Evolutionary conservation across 2,329 filamentous ascomycete genomes (phyloP).

Genomic region (Diaporthe nobilis): DNA sequence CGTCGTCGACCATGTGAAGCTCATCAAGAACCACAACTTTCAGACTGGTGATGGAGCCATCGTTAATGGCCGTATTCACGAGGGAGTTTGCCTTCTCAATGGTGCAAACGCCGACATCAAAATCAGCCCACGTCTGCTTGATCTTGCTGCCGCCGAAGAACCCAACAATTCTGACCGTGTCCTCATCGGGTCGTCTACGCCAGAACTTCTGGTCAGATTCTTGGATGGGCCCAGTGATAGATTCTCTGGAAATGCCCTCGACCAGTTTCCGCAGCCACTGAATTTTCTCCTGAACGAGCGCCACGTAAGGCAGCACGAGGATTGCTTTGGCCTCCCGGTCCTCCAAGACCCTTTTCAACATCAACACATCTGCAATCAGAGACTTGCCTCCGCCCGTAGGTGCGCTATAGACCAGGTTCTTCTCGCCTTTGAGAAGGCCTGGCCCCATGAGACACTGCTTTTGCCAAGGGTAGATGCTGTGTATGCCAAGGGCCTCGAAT

Average conservation of each 20-base stretch:
- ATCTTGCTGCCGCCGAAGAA: constrained; percentile 83
- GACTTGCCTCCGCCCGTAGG: constrained; percentile 86
- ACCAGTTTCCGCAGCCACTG: constrained; percentile 80
- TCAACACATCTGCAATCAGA: constrained; percentile 79
- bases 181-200: constrained; percentile 69
- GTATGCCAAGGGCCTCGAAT: constrained; percentile 76
- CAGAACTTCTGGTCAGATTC: constrained; percentile 60
- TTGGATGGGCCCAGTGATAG: constrained; percentile 50
- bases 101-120: constrained; percentile 84
- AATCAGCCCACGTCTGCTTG: constrained; percentile 77
- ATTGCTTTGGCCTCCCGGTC: constrained; percentile 76
- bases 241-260: constrained; percentile 66
- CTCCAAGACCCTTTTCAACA: constrained; percentile 79
- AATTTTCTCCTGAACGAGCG: constrained; percentile 84
- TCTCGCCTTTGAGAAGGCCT: constrained; percentile 74
- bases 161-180: constrained; percentile 75
- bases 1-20: constrained; percentile 86
- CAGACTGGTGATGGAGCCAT: constrained; percentile 75
- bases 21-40: constrained; percentile 81
- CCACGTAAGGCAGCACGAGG: constrained; percentile 82
- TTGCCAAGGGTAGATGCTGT: constrained; percentile 84
- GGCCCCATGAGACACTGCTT: constrained; percentile 79
- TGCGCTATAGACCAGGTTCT: constrained; percentile 83
- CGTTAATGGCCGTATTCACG: constrained; percentile 80
- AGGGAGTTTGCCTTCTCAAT: constrained; percentile 87